Evolutionary conservation across 129 eudicot species (phyloP).

Genomic region (Flaveria robusta): DNA sequence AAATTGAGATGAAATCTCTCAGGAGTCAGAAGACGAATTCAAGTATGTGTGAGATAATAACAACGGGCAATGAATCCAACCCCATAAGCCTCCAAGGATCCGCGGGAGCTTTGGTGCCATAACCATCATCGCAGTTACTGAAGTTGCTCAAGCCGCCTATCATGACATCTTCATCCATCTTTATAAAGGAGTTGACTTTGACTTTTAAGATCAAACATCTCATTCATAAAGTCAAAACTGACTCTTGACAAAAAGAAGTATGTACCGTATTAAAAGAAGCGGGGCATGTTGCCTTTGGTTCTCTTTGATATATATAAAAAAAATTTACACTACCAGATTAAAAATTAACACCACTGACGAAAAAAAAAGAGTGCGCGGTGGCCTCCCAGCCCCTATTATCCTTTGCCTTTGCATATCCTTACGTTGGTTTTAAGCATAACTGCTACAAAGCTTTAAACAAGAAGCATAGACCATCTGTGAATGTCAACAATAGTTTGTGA

Average conservation of each 20-base stretch:
- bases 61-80: slow-evolving; percentile 73
- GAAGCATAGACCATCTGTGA: slow-evolving; percentile 51
- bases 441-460: slow-evolving; percentile 12
- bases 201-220: slow-evolving; percentile 15
- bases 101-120: slow-evolving; percentile 70
- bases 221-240: background rate
- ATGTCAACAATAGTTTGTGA: slow-evolving; percentile 6
- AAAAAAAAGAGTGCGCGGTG: too few relatives aligned
- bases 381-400: slow-evolving; percentile 63
- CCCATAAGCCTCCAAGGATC: slow-evolving; percentile 94
- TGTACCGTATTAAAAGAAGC: slow-evolving; percentile 61
- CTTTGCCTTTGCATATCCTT: slow-evolving; percentile 69
- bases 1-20: slow-evolving; percentile 31
- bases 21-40: slow-evolving; percentile 54
- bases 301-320: slow-evolving; percentile 39
- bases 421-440: slow-evolving; percentile 20
- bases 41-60: slow-evolving; percentile 47
- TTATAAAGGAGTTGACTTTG: slow-evolving; percentile 10
- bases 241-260: background rate
- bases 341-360: slow-evolving; percentile 71
- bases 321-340: background rate
- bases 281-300: slow-evolving; percentile 65
- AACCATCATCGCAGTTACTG: slow-evolving; percentile 76
- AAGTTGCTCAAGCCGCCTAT: slow-evolving; percentile 68
- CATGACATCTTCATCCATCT: slow-evolving; percentile 73